phyloP scores from a whole-genome alignment of 2,329 filamentous ascomycete species.

The Talaromyces sp. region DNA sequence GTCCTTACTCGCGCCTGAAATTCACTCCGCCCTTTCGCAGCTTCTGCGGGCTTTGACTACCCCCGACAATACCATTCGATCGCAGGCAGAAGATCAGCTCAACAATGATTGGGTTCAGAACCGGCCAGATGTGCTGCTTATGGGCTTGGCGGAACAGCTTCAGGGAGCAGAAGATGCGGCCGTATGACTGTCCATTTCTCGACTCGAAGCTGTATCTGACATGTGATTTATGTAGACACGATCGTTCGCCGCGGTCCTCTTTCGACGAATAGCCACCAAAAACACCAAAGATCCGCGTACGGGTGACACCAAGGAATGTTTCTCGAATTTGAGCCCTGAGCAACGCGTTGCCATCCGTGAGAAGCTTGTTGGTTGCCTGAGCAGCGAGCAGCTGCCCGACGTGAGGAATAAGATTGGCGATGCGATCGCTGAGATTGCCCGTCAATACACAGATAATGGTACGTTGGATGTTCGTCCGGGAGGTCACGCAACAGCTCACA shows the following conservation, averaged over 20 bases:
- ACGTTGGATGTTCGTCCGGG: constrained; percentile 36
- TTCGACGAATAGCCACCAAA: constrained; percentile 88
- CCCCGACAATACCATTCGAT: constrained; percentile 78
- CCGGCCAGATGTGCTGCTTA: constrained; percentile 80
- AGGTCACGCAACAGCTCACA: neutral
- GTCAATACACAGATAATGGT: constrained; percentile 93
- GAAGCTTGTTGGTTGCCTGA: constrained; percentile 75
- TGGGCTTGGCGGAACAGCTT: constrained; percentile 92
- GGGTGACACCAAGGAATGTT: constrained; percentile 74
- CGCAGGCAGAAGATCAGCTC: constrained; percentile 83
- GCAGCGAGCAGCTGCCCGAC: constrained; percentile 65
- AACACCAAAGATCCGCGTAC: constrained; percentile 68
- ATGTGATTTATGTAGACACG: constrained; percentile 58
- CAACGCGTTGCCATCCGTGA: constrained; percentile 75
- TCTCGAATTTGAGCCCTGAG: constrained; percentile 70
- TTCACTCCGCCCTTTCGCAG: constrained; percentile 78
- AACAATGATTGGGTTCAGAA: constrained; percentile 82
- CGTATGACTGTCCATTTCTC: constrained; percentile 49
- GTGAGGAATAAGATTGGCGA: constrained; percentile 96
- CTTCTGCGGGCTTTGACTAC: constrained; percentile 86
- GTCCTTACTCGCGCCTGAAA: constrained; percentile 81
- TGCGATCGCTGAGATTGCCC: constrained; percentile 90
- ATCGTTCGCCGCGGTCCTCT: constrained; percentile 88
- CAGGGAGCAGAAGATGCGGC: constrained; percentile 68
- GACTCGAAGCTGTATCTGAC: neutral